These are phyloP conservation scores for Vicia sativa DNA, from an alignment of 306 rosid genomes.

Conservation along the genomic window DNA sequence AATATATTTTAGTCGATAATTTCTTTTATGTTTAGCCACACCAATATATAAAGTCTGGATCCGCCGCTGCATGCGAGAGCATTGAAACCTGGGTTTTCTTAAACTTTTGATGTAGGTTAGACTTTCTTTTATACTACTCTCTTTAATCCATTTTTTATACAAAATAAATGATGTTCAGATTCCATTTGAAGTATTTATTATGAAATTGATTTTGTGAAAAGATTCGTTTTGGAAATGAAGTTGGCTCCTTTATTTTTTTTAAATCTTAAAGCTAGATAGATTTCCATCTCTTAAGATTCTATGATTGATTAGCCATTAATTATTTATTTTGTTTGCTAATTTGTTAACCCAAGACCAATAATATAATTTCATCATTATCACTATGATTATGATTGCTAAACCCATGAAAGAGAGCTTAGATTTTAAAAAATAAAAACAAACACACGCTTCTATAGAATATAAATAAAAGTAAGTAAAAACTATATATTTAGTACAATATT, in stretches of 20 bases:
- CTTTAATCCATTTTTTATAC: not conserved
- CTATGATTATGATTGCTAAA: slow-evolving; percentile 5
- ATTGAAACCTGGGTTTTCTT: too few species aligned
- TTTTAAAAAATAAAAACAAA: not conserved
- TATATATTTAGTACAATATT: too few species aligned
- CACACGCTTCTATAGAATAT: not conserved
- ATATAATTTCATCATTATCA: not conserved
- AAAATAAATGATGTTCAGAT: not conserved
- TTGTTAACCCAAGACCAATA: not conserved
- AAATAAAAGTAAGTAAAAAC: too few species aligned
- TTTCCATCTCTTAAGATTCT: not conserved
- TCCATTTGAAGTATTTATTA: not conserved
- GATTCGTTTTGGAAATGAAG: not conserved
- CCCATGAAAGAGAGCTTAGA: not conserved
- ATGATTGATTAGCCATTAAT: not conserved
- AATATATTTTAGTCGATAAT: too few species aligned
- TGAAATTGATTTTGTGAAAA: not conserved
- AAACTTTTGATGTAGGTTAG: too few species aligned
- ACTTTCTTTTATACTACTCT: too few species aligned
- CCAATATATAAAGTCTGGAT: too few species aligned
- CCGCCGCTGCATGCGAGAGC: too few species aligned
- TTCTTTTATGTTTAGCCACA: too few species aligned
- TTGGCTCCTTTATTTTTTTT: not conserved
- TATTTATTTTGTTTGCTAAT: not conserved
- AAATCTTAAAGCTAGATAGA: not conserved